Base-by-base conservation (phyloP, 495 filamentous ascomycete species). In the Collariella sp. region DNA sequence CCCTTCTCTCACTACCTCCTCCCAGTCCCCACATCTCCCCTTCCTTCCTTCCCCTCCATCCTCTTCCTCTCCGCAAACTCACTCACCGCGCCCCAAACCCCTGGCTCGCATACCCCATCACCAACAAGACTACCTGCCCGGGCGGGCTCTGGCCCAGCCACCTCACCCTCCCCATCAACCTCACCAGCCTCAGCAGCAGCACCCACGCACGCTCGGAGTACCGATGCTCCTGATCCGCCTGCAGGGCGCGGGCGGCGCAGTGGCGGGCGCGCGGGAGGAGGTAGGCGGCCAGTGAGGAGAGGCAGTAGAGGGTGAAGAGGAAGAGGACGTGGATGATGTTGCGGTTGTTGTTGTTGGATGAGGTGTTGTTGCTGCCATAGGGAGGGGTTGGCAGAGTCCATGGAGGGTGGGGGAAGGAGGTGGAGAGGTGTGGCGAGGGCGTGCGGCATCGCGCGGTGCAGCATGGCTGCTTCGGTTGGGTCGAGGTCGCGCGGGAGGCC, bases 401-500 rank as follows among this genome's bases (percentile, higher is more conserved):
- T 9, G 4, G 26, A 9, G 46, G 26, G 18, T 7, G 6, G 7
- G 24, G 15, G 11, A 23, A 16, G 13, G n/a, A 2, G 9, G 43
- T 35, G 5, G n/a, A n/a, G n/a, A n/a, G n/a, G n/a, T n/a, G 5
- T 38, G 9, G 20, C 52, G 0, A 63, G 46, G 7, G 58, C 33
- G 2, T n/a, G 36, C 12, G 81, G 80, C 16, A 83, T 60, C 3
- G 78, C 67, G 24, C 60, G 65, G 1, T 64, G 71, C 5, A 85
- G 65, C 34, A 72, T 68, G 24, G 72, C 44, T 31, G 64, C 51
- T 47, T 83, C 77, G 36, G 72, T 67, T 0, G 63, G 58, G 4
- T 73, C 79, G 12, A 90, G 63, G 51, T 86, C 73, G 0, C 61
- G 44, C 0, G 87, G 86, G 0, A 90, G 72, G 0, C 79, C 86